phyloP scores from a whole-genome alignment of 768 basidiomycete genomes.

The Agrocybe praecox region DNA sequence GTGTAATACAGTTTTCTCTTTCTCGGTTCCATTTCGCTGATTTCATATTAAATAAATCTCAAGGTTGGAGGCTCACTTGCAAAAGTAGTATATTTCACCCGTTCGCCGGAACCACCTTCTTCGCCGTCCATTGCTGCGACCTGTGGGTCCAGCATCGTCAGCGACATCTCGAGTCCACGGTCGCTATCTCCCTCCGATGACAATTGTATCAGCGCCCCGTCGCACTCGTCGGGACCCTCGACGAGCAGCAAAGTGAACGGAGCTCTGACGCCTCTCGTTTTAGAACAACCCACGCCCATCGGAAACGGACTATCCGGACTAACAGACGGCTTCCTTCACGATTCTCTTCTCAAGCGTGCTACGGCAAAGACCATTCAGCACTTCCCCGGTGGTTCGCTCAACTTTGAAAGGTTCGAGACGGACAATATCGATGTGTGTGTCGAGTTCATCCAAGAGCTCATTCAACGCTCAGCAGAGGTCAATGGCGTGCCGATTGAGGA shows the following conservation, averaged over 20 bases:
- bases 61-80: conserved; percentile 97
- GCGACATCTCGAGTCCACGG: conserved; percentile 46
- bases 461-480: conserved; percentile 79
- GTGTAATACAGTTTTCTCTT: conserved; percentile 32
- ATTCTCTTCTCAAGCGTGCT: conserved; percentile 68
- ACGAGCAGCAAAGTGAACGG: conserved; percentile 55
- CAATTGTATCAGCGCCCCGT: conserved; percentile 25
- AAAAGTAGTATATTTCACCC: conserved; percentile 98
- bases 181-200: conserved; percentile 45
- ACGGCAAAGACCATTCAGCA: conserved; percentile 52
- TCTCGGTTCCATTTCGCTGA: conserved; percentile 11
- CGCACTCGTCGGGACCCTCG: conserved; percentile 31
- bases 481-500: conserved; percentile 88
- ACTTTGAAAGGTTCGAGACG: conserved; percentile 97
- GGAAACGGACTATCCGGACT: conserved; percentile 37
- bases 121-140: conserved; percentile 73
- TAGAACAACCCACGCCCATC: conserved; percentile 50
- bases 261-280: conserved; percentile 80
- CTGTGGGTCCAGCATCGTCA: conserved; percentile 52
- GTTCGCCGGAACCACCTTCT: conserved; percentile 83
- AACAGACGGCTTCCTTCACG: conserved; percentile 51
- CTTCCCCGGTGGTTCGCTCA: conserved; percentile 95
- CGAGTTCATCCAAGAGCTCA: conserved; percentile 83
- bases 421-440: conserved; percentile 84
- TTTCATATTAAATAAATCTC: conserved; percentile 14